Percentiles rank a stretch among this genome's conserved stretches.
Evolutionary conservation across 2,329 filamentous ascomycete genomes (phyloP).

Genomic region (Alternaria sp.): DNA sequence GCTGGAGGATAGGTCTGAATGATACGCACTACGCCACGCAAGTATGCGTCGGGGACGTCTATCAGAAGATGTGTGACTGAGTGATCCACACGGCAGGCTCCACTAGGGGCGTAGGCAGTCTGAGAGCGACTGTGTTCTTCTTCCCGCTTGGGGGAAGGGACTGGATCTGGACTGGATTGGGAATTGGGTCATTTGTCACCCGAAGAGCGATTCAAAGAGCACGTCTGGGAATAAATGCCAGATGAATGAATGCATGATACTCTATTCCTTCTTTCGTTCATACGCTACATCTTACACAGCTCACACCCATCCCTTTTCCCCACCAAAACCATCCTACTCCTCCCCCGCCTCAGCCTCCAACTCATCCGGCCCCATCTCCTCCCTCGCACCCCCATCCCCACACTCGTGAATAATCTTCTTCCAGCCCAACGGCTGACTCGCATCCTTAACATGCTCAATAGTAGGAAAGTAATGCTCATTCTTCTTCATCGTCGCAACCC

Average conservation of each 20-base stretch:
- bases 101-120: background rate
- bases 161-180: background rate
- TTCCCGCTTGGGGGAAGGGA: background rate
- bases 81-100: background rate
- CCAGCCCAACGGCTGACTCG: slow-evolving; percentile 61
- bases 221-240: background rate
- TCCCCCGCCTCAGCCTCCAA: slow-evolving; percentile 35
- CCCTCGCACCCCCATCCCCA: slow-evolving; percentile 47
- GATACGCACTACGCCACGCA: too few relatives aligned
- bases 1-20: background rate
- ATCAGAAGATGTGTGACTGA: background rate
- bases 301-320: background rate
- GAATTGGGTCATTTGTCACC: background rate
- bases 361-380: slow-evolving; percentile 38
- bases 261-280: background rate
- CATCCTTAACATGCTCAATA: slow-evolving; percentile 68
- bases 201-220: background rate
- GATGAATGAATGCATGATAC: background rate
- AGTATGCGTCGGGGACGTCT: background rate
- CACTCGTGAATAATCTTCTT: slow-evolving; percentile 62
- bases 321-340: slow-evolving; percentile 9
- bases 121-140: background rate
- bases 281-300: background rate
- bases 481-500: slow-evolving; percentile 99
- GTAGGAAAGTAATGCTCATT: slow-evolving; percentile 92